These are phyloP conservation scores for Colletotrichum siamense DNA, from an alignment of 2,329 filamentous ascomycete genomes.

Conservation along the genomic window DNA sequence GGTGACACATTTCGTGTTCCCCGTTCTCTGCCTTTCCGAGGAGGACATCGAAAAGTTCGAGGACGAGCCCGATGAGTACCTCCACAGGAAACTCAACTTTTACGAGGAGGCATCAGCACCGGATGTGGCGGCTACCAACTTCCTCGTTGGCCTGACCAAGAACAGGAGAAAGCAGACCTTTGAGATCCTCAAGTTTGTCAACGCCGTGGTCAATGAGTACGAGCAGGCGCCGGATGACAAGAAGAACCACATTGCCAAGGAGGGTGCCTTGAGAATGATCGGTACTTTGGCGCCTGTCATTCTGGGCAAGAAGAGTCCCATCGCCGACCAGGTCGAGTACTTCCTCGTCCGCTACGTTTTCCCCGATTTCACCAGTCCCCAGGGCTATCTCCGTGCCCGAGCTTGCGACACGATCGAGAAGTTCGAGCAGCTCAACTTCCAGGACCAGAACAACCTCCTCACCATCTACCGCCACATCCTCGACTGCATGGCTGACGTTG, in stretches of 20 bases:
- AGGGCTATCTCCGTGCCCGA: slow-evolving; percentile 91
- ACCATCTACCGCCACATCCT: slow-evolving; percentile 97
- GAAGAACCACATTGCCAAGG: slow-evolving; percentile 95
- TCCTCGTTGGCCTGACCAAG: slow-evolving; percentile 94
- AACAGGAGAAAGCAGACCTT: slow-evolving; percentile 95
- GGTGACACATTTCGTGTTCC: slow-evolving; percentile 94
- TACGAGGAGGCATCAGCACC: slow-evolving; percentile 97
- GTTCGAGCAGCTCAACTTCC: slow-evolving; percentile 96
- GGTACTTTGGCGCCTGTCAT: slow-evolving; percentile 93
- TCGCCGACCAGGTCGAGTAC: slow-evolving; percentile 96
- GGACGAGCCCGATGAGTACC: slow-evolving; percentile 93
- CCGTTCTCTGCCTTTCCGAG: slow-evolving; percentile 87
- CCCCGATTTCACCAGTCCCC: slow-evolving; percentile 91
- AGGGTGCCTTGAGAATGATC: slow-evolving; percentile 96
- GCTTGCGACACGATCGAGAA: slow-evolving; percentile 98
- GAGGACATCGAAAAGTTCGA: slow-evolving; percentile 95
- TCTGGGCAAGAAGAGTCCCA: slow-evolving; percentile 96
- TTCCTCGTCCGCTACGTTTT: slow-evolving; percentile 99
- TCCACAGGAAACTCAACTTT: slow-evolving; percentile 96
- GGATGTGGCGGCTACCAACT: slow-evolving; percentile 95
- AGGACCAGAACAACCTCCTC: slow-evolving; percentile 93
- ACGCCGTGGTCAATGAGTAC: slow-evolving; percentile 92
- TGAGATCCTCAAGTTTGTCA: slow-evolving; percentile 92
- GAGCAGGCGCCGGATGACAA: slow-evolving; percentile 83
- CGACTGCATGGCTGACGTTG: slow-evolving; percentile 94